Conservation (phyloP, 2,329 filamentous ascomycete genomes). For the Beauveria australis region DNA sequence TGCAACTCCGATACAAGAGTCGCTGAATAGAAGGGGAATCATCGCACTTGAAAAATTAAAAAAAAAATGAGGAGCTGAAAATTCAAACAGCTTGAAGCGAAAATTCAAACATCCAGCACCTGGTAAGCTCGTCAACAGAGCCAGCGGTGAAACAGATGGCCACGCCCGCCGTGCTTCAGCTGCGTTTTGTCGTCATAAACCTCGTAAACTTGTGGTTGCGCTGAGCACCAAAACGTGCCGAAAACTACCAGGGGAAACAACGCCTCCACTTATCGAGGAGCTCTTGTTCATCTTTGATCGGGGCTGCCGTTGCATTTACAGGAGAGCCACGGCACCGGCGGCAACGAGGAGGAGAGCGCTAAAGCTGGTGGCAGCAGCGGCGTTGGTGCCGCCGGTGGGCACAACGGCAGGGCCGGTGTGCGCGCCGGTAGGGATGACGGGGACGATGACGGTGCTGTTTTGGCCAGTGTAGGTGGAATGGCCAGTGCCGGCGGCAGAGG, state of each 20-base stretch:
- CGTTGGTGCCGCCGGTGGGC: slow-evolving; percentile 17
- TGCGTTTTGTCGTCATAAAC: slow-evolving; percentile 15
- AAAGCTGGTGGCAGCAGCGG: slow-evolving; percentile 24
- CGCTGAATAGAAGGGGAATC: slow-evolving; percentile 13
- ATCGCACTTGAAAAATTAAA: slow-evolving; percentile 1
- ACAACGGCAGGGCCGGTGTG: slow-evolving; percentile 16
- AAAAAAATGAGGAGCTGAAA: not conserved
- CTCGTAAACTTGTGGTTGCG: slow-evolving; percentile 28
- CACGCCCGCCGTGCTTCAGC: not conserved
- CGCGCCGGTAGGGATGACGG: slow-evolving; percentile 14
- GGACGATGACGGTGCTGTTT: slow-evolving; percentile 25
- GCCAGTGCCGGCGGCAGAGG: slow-evolving; percentile 18
- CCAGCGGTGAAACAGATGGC: slow-evolving; percentile 1
- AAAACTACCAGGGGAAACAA: slow-evolving; percentile 10
- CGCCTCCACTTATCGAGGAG: slow-evolving; percentile 20
- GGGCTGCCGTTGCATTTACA: slow-evolving; percentile 18
- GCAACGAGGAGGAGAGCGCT: slow-evolving; percentile 29
- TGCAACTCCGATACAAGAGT: slow-evolving; percentile 9
- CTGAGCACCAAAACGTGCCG: slow-evolving; percentile 14
- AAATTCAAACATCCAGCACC: not conserved
- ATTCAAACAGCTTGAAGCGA: not conserved
- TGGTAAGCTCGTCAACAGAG: not conserved
- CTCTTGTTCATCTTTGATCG: slow-evolving; percentile 8
- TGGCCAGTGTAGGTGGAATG: slow-evolving; percentile 22
- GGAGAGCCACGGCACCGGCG: slow-evolving; percentile 27